Conservation (phyloP, 768 basidiomycete species). For the Tephrocybe sp. region DNA sequence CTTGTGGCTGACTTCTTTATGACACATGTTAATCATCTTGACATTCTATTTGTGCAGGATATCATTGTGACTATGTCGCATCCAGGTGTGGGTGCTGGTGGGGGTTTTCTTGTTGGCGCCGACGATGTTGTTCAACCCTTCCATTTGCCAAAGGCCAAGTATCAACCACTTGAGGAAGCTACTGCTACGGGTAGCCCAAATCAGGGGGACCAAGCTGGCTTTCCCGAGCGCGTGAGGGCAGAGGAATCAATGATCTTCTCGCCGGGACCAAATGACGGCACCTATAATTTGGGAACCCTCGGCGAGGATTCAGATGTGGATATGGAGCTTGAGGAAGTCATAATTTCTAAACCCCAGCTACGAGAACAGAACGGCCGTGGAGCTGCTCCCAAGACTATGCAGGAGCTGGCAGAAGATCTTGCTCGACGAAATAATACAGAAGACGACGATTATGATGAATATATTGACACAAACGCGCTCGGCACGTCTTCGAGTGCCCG, state of each 20-base stretch:
- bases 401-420: slow-evolving; percentile 56
- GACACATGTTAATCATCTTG: slow-evolving; percentile 2
- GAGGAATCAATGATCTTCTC: neutral
- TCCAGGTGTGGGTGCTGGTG: slow-evolving; percentile 32
- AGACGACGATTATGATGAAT: slow-evolving; percentile 8
- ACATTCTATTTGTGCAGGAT: slow-evolving; percentile 11
- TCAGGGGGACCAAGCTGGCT: neutral
- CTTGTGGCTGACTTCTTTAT: neutral
- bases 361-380: neutral
- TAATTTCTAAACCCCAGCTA: neutral
- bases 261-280: slow-evolving; percentile 23
- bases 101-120: slow-evolving; percentile 70
- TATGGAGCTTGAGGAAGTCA: slow-evolving; percentile 26
- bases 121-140: slow-evolving; percentile 76
- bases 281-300: slow-evolving; percentile 38
- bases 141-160: slow-evolving; percentile 64
- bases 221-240: neutral
- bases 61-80: slow-evolving; percentile 18
- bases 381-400: slow-evolving; percentile 57
- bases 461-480: slow-evolving; percentile 6
- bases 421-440: slow-evolving; percentile 19
- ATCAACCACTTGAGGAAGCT: slow-evolving; percentile 39
- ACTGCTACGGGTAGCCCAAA: neutral
- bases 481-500: slow-evolving; percentile 1
- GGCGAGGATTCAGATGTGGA: slow-evolving; percentile 35